phyloP scores from a whole-genome alignment of 192 early-diverging fungal species.

The Anaeromyces robustus region DNA sequence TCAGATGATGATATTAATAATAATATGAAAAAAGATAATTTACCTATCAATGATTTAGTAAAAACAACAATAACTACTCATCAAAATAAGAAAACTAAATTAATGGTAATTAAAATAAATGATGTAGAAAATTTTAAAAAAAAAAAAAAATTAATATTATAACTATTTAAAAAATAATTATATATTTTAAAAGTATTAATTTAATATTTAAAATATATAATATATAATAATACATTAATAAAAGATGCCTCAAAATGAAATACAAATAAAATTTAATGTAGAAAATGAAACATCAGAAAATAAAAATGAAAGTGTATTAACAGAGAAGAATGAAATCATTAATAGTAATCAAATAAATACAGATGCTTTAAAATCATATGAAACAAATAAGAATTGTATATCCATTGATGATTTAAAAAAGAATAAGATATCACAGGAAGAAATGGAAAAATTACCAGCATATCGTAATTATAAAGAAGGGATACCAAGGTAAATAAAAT shows the following conservation, averaged over 20 bases:
- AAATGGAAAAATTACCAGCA: background rate
- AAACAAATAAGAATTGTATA: background rate
- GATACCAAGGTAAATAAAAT: background rate
- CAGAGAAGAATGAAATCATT: background rate
- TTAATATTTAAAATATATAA: too few species aligned
- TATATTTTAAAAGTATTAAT: too few species aligned
- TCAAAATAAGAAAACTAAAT: background rate
- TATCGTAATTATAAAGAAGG: background rate
- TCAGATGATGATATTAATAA: background rate
- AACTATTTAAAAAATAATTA: too few species aligned
- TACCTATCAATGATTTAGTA: background rate
- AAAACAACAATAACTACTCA: background rate
- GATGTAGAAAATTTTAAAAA: too few species aligned
- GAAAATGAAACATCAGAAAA: background rate
- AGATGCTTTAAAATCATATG: background rate
- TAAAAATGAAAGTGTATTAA: background rate
- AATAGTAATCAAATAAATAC: too few species aligned
- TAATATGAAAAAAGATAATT: background rate
- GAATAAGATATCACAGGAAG: background rate
- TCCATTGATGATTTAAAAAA: background rate
- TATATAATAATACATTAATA: too few species aligned
- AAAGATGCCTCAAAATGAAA: background rate
- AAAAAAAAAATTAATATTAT: too few species aligned
- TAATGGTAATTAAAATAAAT: background rate
- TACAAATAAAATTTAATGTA: background rate